These are phyloP conservation scores for Populus euphratica DNA, from an alignment of 345 rosid species.

Conservation along the genomic window DNA sequence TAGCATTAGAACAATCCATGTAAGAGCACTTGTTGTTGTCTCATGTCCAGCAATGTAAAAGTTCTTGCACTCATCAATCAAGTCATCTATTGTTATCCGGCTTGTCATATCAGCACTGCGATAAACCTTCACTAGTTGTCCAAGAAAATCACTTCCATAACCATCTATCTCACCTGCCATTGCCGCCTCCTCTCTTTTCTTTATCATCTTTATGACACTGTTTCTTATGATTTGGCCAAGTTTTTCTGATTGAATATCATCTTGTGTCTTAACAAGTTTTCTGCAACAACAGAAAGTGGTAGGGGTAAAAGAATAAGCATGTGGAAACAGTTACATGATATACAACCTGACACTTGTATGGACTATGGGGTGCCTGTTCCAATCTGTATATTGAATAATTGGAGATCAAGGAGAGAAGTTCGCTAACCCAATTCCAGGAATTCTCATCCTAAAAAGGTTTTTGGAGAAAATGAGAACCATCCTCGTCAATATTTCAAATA, in stretches of 20 bases:
- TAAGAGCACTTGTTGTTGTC: constrained; percentile 16
- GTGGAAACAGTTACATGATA: too few species aligned
- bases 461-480: constrained; percentile 12
- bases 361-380: constrained; percentile 7
- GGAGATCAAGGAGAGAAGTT: constrained; percentile 15
- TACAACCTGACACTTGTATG: too few species aligned
- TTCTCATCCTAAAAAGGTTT: constrained; percentile 14
- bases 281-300: neutral
- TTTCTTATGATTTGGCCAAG: neutral
- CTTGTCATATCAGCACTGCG: constrained; percentile 19
- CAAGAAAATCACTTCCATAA: constrained; percentile 29
- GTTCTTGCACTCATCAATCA: constrained; percentile 40
- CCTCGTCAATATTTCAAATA: constrained; percentile 30
- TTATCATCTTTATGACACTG: constrained; percentile 4
- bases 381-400: neutral
- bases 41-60: constrained; percentile 36
- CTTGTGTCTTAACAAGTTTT: neutral
- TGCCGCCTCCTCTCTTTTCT: constrained; percentile 16
- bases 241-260: constrained; percentile 14
- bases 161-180: neutral
- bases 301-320: too few species aligned
- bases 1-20: constrained; percentile 28
- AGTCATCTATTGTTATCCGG: constrained; percentile 27
- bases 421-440: too few species aligned
- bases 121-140: constrained; percentile 23